Conservation (phyloP, 495 filamentous ascomycete genomes). For the Penicillium herquei region DNA sequence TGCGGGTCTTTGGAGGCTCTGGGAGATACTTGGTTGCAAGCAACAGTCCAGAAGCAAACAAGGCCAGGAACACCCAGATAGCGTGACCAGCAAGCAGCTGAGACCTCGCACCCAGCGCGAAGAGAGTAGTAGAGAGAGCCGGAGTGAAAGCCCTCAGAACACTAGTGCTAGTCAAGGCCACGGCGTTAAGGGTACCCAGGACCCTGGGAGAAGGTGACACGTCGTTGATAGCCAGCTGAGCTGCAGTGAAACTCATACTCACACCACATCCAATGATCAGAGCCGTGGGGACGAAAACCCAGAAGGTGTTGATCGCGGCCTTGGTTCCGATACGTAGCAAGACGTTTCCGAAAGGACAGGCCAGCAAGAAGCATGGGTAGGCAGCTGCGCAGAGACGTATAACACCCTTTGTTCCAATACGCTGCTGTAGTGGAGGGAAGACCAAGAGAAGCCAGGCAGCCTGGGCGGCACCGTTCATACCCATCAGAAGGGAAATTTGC, state of each 20-base stretch:
- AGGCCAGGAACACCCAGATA: conserved; percentile 60
- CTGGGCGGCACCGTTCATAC: conserved; percentile 57
- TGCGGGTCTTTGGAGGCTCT: conserved; percentile 6
- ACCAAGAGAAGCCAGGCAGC: conserved; percentile 61
- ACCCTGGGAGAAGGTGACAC: conserved; percentile 56
- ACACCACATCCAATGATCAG: conserved; percentile 55
- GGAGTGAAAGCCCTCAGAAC: conserved; percentile 58
- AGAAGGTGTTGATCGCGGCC: conserved; percentile 43
- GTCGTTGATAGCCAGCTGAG: conserved; percentile 68
- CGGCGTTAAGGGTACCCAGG: conserved; percentile 63
- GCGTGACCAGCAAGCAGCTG: conserved; percentile 59
- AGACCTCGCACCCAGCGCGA: conserved; percentile 55
- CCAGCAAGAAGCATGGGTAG: conserved; percentile 59
- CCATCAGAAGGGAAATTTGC: conserved; percentile 60
- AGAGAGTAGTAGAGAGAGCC: conserved; percentile 58
- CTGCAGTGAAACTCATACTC: conserved; percentile 65
- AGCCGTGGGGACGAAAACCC: conserved; percentile 44
- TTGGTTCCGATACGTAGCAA: conserved; percentile 44
- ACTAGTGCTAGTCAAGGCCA: conserved; percentile 55
- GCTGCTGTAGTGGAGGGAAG: conserved; percentile 59
- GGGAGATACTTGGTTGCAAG: conserved; percentile 44
- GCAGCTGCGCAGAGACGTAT: conserved; percentile 49
- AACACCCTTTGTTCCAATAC: conserved; percentile 59
- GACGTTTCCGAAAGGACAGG: conserved; percentile 49
- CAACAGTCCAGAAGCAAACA: conserved; percentile 45